Conservation (phyloP, 805 yeast species). For the Candida wancherniae region DNA sequence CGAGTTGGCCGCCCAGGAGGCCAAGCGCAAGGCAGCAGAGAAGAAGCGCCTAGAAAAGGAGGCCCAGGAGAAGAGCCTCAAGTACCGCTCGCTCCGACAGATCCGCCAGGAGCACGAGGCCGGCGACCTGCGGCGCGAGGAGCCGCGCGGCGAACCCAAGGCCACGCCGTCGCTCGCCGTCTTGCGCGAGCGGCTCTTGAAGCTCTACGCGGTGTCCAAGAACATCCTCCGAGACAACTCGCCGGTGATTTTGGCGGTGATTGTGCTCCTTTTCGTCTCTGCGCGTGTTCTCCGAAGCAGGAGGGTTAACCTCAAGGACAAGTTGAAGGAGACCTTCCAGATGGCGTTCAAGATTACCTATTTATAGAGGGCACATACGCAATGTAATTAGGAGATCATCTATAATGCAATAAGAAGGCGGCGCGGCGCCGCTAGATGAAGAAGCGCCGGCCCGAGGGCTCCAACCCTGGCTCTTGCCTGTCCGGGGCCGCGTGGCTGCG, state of each 20-base stretch:
- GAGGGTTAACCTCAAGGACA: constrained; percentile 26
- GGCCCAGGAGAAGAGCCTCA: constrained; percentile 21
- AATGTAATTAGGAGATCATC: no score
- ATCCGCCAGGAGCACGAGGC: constrained; percentile 18
- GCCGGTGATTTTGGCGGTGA: constrained; percentile 21
- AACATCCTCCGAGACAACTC: constrained; percentile 25
- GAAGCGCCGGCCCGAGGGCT: constrained; percentile 19
- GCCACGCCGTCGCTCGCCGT: constrained; percentile 3
- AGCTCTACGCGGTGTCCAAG: constrained; percentile 15
- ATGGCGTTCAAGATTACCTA: constrained; percentile 45
- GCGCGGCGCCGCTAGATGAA: constrained; percentile 40
- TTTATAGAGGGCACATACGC: constrained; percentile 23
- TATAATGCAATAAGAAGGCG: no score
- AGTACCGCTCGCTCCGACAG: constrained; percentile 28
- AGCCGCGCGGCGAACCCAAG: neutral
- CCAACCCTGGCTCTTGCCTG: neutral
- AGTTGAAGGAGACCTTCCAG: constrained; percentile 30
- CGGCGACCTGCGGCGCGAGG: neutral
- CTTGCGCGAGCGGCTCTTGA: constrained; percentile 1
- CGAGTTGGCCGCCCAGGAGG: constrained; percentile 16
- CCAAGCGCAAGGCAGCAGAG: constrained; percentile 18
- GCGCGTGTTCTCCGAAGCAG: constrained; percentile 20
- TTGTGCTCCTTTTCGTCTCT: constrained; percentile 19
- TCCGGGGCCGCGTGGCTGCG: no score
- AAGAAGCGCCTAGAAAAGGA: constrained; percentile 13